Conservation (phyloP, 2,329 filamentous ascomycete species). For the Ophiostoma australiae region DNA sequence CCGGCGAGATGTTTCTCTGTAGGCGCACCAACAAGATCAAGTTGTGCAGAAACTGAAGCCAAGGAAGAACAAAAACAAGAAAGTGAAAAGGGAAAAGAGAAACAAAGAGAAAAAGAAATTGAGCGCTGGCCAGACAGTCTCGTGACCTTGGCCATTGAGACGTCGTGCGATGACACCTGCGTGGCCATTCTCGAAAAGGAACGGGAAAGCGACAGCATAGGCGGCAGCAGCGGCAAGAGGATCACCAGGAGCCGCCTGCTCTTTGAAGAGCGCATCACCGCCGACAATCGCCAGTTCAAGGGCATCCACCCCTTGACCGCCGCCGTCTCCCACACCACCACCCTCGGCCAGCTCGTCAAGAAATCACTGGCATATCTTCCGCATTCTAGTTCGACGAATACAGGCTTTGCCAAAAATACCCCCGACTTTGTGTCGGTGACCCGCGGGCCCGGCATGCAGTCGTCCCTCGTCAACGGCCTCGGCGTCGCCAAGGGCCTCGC, state of each 20-base stretch:
- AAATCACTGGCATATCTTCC: constrained; percentile 56
- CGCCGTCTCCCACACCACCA: constrained; percentile 67
- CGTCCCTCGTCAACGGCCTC: constrained; percentile 71
- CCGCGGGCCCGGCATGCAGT: constrained; percentile 81
- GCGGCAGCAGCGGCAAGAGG: not conserved
- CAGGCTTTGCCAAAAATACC: not conserved
- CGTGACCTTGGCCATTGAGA: constrained; percentile 67
- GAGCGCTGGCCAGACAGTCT: constrained; percentile 15
- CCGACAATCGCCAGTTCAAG: constrained; percentile 66
- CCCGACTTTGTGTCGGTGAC: constrained; percentile 81
- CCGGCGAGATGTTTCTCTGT: not conserved
- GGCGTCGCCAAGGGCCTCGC: constrained; percentile 83
- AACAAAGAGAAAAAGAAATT: not conserved
- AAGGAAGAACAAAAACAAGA: not conserved
- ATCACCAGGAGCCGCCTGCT: constrained; percentile 54
- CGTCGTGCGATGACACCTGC: constrained; percentile 88
- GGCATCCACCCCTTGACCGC: constrained; percentile 78
- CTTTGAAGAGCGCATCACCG: constrained; percentile 77
- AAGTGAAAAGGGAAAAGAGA: no score
- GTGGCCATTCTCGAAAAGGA: constrained; percentile 71
- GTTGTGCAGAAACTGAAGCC: not conserved
- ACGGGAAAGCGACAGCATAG: constrained; percentile 21
- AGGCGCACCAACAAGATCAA: not conserved
- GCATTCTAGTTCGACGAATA: not conserved
- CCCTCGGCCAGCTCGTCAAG: constrained; percentile 63